Conservation (phyloP, 2,329 filamentous ascomycete genomes). For the Gaeumannomyces tritici region DNA sequence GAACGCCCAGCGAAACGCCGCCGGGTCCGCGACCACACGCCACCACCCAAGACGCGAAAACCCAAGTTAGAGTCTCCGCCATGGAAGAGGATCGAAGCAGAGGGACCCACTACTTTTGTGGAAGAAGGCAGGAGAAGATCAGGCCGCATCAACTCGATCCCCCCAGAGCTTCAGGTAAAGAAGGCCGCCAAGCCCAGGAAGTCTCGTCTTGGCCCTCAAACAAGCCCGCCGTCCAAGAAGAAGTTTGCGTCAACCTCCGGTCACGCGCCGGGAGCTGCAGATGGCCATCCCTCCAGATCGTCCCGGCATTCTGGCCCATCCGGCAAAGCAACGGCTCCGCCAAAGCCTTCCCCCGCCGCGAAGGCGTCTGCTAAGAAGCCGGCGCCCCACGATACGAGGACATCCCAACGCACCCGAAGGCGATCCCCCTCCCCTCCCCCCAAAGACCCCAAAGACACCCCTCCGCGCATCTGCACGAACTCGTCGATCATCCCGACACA, state of each 20-base stretch:
- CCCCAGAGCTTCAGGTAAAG: slow-evolving; percentile 43
- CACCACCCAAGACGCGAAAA: slow-evolving; percentile 25
- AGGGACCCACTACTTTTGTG: slow-evolving; percentile 80
- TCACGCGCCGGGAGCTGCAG: slow-evolving; percentile 17
- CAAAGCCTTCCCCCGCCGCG: slow-evolving; percentile 8
- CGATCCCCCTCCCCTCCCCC: slow-evolving; percentile 30
- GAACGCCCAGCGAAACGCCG: slow-evolving; percentile 52
- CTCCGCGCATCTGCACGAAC: slow-evolving; percentile 30
- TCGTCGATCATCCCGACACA: slow-evolving; percentile 30
- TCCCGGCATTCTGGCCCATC: not conserved
- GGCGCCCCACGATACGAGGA: slow-evolving; percentile 12
- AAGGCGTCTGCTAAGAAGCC: slow-evolving; percentile 2
- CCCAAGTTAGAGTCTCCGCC: slow-evolving; percentile 65
- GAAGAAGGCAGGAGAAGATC: slow-evolving; percentile 63
- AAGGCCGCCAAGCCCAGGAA: slow-evolving; percentile 36
- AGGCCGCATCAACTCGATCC: slow-evolving; percentile 50
- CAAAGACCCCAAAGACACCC: slow-evolving; percentile 23
- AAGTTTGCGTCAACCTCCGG: slow-evolving; percentile 17
- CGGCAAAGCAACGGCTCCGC: slow-evolving; percentile 6
- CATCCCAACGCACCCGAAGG: slow-evolving; percentile 23
- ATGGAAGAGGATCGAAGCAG: slow-evolving; percentile 79
- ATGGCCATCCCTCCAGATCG: slow-evolving; percentile 17
- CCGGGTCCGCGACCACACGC: slow-evolving; percentile 39
- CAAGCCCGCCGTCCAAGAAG: slow-evolving; percentile 22
- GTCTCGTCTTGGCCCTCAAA: slow-evolving; percentile 23